These are phyloP conservation scores for Xylaria sp. DNA, from an alignment of 495 filamentous ascomycete species.

Conservation along the genomic window DNA sequence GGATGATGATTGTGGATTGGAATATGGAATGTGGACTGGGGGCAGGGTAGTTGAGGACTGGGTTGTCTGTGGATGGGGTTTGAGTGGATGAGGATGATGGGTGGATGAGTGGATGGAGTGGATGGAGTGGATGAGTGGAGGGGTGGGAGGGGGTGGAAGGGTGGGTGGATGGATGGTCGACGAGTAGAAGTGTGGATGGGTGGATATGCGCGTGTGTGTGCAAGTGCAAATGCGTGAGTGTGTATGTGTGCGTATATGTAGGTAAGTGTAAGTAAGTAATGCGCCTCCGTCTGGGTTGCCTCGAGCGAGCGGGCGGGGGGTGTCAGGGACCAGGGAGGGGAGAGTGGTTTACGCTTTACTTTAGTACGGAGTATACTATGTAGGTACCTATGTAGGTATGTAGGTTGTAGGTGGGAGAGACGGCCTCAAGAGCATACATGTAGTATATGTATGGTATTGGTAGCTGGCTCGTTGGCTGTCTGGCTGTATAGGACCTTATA, in stretches of 20 bases:
- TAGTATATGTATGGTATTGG: too few species aligned
- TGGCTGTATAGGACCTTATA: constrained; percentile 4
- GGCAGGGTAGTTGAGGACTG: too few species aligned
- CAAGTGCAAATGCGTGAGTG: too few species aligned
- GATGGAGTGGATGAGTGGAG: background rate
- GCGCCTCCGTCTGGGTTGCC: constrained; percentile 26
- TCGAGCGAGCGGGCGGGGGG: constrained; percentile 20
- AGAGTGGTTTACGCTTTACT: background rate
- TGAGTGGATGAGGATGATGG: background rate
- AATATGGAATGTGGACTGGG: background rate
- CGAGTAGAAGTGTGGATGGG: constrained; percentile 11
- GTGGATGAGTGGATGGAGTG: constrained; percentile 22
- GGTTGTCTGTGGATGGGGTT: background rate
- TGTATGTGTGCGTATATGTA: too few species aligned
- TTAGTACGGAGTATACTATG: too few species aligned
- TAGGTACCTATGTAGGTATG: too few species aligned
- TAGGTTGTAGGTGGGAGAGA: background rate
- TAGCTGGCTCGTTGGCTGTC: too few species aligned
- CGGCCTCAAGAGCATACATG: too few species aligned
- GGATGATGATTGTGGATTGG: constrained; percentile 1
- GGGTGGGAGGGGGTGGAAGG: too few species aligned
- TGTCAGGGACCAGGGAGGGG: constrained; percentile 10
- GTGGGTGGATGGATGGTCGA: constrained; percentile 20
- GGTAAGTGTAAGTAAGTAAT: too few species aligned
- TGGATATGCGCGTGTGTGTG: constrained; percentile 14